A percentile compares a stretch with the other conserved stretches of the same genome.
Evolutionary conservation across 805 yeast genomes (phyloP).

Genomic region (Clavispora phyllophila): DNA sequence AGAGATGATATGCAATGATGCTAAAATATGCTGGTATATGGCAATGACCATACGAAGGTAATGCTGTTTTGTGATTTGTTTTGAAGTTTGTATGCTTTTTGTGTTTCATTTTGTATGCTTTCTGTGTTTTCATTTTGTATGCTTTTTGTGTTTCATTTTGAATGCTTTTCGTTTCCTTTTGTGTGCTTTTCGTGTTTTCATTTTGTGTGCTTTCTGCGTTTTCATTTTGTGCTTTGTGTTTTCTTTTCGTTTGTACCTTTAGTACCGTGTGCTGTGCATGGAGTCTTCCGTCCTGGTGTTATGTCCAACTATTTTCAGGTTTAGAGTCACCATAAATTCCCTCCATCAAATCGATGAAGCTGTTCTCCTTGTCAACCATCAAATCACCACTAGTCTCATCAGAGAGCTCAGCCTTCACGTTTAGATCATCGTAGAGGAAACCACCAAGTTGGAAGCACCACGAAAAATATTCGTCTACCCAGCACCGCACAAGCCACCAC

Average conservation of each 20-base stretch:
- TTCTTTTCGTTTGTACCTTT: neutral
- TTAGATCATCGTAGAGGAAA: conserved; percentile 36
- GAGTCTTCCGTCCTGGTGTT: no score
- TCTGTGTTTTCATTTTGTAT: neutral
- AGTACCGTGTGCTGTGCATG: neutral
- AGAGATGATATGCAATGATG: neutral
- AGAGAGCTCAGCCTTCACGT: no score
- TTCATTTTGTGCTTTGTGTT: neutral
- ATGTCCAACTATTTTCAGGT: neutral
- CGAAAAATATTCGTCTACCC: conserved; percentile 69
- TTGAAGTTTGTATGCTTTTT: neutral
- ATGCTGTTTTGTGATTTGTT: neutral
- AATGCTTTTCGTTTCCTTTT: no score
- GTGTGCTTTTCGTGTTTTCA: neutral
- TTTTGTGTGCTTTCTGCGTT: neutral
- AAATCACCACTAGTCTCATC: no score
- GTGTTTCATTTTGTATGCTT: neutral
- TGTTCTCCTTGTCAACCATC: conserved; percentile 1
- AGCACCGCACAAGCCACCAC: conserved; percentile 74
- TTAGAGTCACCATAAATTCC: neutral
- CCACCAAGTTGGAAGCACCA: conserved; percentile 66
- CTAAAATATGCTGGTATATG: neutral
- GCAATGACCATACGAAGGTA: neutral
- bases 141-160: neutral
- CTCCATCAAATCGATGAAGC: conserved; percentile 13